Evolutionary conservation across 108 stramenopile genomes (phyloP), one percentile per base, ranked within the genome.

Genomic region (Schizochytrium sp.): DNA sequence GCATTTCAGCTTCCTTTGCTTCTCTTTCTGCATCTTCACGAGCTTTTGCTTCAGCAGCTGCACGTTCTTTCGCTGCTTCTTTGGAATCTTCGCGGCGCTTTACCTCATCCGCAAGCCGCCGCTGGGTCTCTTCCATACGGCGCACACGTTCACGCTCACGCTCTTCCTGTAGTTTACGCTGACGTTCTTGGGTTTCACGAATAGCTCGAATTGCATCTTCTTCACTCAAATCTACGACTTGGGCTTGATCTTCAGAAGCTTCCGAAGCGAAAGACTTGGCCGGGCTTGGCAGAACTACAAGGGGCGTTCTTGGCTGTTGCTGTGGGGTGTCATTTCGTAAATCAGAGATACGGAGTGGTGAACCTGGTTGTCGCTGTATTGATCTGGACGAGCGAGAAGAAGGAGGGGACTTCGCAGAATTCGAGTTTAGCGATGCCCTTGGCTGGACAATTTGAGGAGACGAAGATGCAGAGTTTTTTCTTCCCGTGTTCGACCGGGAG

Each of bases 171-270:
- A 83, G 5, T 53, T 42, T 83, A 5, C 76, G 76, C 76, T 83
- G 76, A 10, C 76, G 47, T 28, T 83, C 76, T 28, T 83, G 76
- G 50, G 76, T 55, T 40, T 83, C 76, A 5, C 76, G 47, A 10
- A 55, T 49, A 38, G 47, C 53, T 0, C 53, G 76, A 1, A 83
- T 49, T 17, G 76, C 76, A n/a, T 83, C 76, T 2, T 83, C 76
- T 3, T 83, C 76, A n/a, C 53, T 49, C 15, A 55, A n/a, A n/a
- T 83, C 76, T 10, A 83, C 76, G 47, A 83, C 76, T 10, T 49
- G 50, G 45, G 76, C 76, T 40, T 49, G 50, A 28, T 55, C 76
- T 53, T 83, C 3, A 53, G 19, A 5, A 7, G 8, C 41, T 5
- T 8, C 15, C 40, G 28, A 41, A 15, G 72, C n/a, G 12, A 7